A percentile compares a stretch with the other conserved stretches of the same genome.
These are phyloP conservation scores for Komagataella kurtzmanii DNA, from an alignment of 805 yeast genomes.

Conservation along the genomic window DNA sequence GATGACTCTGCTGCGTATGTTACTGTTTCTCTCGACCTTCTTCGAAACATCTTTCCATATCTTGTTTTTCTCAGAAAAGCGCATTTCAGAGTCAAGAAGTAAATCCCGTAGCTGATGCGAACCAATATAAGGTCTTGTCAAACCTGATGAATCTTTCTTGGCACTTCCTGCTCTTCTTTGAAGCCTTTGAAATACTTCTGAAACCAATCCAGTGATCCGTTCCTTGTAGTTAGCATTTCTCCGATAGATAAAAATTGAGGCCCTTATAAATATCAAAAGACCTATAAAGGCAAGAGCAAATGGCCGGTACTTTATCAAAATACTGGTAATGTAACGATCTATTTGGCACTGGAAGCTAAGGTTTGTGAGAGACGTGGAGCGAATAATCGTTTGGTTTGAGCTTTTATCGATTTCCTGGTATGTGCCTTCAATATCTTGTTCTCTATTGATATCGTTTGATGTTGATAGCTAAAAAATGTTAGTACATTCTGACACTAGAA, in stretches of 20 bases:
- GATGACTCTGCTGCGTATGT: constrained; percentile 43
- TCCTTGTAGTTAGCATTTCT: constrained; percentile 17
- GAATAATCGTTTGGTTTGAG: constrained; percentile 38
- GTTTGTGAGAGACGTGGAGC: constrained; percentile 43
- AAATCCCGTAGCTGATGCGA: constrained; percentile 63
- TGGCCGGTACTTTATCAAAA: constrained; percentile 10
- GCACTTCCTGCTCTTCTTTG: constrained; percentile 28
- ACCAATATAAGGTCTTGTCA: constrained; percentile 38
- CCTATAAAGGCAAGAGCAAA: constrained; percentile 8
- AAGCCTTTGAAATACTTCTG: constrained; percentile 35
- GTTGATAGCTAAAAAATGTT: constrained; percentile 9
- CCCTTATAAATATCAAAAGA: background rate
- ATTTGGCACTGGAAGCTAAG: constrained; percentile 15
- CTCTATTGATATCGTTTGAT: constrained; percentile 19
- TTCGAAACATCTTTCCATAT: constrained; percentile 48
- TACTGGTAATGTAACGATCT: constrained; percentile 10
- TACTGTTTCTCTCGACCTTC: constrained; percentile 51
- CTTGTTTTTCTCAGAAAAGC: constrained; percentile 18
- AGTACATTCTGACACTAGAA: constrained; percentile 6
- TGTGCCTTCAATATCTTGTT: constrained; percentile 22
- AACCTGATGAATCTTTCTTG: constrained; percentile 17
- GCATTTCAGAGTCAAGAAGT: constrained; percentile 27
- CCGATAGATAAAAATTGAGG: background rate
- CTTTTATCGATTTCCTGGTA: background rate
- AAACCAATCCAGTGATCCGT: constrained; percentile 29